These are phyloP conservation scores for Capsella rubella DNA, from an alignment of 441 rosid species.

Conservation along the genomic window DNA sequence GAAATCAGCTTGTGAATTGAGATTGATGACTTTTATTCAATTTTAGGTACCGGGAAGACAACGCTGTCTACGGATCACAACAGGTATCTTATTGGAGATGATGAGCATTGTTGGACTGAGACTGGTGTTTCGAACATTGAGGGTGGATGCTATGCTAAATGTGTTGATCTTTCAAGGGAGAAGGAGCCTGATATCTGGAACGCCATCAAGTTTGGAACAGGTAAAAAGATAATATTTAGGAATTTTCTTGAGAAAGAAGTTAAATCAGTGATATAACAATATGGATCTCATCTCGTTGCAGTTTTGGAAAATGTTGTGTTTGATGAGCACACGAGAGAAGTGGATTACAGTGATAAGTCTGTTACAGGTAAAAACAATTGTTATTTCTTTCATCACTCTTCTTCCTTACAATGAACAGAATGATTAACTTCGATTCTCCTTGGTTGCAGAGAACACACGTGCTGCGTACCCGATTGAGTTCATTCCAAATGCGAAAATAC, in stretches of 20 bases:
- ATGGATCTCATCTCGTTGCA: slow-evolving; percentile 40
- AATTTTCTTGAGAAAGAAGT: not conserved
- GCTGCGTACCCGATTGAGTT: slow-evolving; percentile 93
- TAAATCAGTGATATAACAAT: slow-evolving; percentile 11
- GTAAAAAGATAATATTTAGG: slow-evolving; percentile 38
- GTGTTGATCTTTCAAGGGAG: slow-evolving; percentile 89
- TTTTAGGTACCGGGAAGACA: slow-evolving; percentile 91
- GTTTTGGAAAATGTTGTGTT: slow-evolving; percentile 90
- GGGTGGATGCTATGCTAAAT: slow-evolving; percentile 98
- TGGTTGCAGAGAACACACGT: slow-evolving; percentile 86
- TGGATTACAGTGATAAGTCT: slow-evolving; percentile 79
- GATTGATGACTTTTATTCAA: slow-evolving; percentile 25
- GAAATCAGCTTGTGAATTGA: slow-evolving; percentile 11
- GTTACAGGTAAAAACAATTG: slow-evolving; percentile 65
- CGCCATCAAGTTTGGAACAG: slow-evolving; percentile 96
- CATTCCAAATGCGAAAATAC: slow-evolving; percentile 92
- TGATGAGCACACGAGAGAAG: slow-evolving; percentile 91
- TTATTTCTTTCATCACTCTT: not conserved
- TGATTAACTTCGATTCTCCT: slow-evolving; percentile 9
- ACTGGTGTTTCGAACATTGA: slow-evolving; percentile 95
- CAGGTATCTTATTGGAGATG: slow-evolving; percentile 90
- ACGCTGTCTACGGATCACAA: slow-evolving; percentile 96
- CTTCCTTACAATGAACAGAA: not conserved
- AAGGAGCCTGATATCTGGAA: slow-evolving; percentile 98
- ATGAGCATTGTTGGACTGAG: slow-evolving; percentile 95